Percentiles rank a stretch among this genome's conserved stretches.
These are phyloP conservation scores for Rhodomyrtus tomentosa DNA, from an alignment of 345 rosid species.

Conservation along the genomic window DNA sequence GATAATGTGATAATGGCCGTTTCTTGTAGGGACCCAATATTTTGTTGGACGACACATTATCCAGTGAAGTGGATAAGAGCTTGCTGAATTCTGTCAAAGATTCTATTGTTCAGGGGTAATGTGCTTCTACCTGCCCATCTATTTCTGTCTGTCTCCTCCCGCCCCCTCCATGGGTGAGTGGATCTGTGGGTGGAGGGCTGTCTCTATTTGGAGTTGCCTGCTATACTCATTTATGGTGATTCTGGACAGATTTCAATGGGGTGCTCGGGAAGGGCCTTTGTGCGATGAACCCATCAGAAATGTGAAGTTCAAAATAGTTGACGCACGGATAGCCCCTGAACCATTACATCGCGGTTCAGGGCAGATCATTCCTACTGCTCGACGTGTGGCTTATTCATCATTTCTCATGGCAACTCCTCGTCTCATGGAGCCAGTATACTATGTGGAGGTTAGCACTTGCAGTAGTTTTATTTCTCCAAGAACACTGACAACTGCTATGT, in stretches of 20 bases:
- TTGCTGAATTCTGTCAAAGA: conserved; percentile 78
- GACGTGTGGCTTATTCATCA: conserved; percentile 90
- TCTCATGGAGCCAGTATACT: conserved; percentile 98
- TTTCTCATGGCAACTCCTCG: conserved; percentile 97
- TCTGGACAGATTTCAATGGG: conserved; percentile 86
- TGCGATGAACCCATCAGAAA: conserved; percentile 98
- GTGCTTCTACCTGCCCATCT: not conserved
- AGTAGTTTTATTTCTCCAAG: not conserved
- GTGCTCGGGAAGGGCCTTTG: conserved; percentile 96
- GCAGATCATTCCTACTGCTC: conserved; percentile 95
- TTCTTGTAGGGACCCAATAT: conserved; percentile 77
- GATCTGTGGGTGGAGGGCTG: not conserved
- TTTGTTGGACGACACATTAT: conserved; percentile 85
- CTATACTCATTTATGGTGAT: not conserved
- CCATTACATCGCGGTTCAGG: conserved; percentile 93
- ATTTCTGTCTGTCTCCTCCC: not conserved
- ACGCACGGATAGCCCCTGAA: conserved; percentile 89
- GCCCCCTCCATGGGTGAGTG: not conserved
- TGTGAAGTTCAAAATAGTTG: conserved; percentile 92
- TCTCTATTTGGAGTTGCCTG: not conserved
- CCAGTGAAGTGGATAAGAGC: conserved; percentile 88
- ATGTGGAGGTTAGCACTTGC: conserved; percentile 63
- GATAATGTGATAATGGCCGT: not conserved
- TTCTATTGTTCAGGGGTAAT: conserved; percentile 94
- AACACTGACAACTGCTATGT: not conserved